Percentiles rank a stretch among this genome's conserved stretches.
These are phyloP conservation scores for Fusarium euwallaceae DNA, from an alignment of 2,329 filamentous ascomycete genomes.

Conservation along the genomic window DNA sequence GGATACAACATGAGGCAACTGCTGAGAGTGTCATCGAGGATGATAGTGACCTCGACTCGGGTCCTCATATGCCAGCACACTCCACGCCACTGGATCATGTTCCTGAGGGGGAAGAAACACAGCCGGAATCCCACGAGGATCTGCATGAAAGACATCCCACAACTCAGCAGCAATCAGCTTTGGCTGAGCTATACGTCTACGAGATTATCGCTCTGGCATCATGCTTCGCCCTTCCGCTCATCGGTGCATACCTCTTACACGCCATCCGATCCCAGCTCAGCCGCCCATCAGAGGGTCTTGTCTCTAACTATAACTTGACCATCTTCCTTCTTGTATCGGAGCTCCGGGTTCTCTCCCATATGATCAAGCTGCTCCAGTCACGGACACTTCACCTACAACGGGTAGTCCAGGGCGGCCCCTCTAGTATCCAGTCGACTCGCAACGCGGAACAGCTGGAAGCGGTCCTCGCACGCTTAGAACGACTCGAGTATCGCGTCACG, in stretches of 20 bases:
- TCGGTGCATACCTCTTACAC: constrained; percentile 89
- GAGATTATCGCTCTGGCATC: constrained; percentile 80
- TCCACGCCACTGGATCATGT: constrained; percentile 56
- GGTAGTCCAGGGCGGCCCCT: constrained; percentile 70
- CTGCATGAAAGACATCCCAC: constrained; percentile 23
- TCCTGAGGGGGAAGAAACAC: constrained; percentile 54
- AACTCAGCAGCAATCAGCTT: constrained; percentile 55
- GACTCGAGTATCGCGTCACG: constrained; percentile 70
- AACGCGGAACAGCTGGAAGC: constrained; percentile 63
- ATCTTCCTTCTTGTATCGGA: constrained; percentile 92
- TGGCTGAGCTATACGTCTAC: constrained; percentile 77
- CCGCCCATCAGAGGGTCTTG: constrained; percentile 84
- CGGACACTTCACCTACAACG: constrained; percentile 87
- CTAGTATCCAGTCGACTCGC: constrained; percentile 47
- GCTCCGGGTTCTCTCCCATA: constrained; percentile 83
- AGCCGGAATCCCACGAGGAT: constrained; percentile 36
- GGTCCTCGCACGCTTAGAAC: constrained; percentile 75
- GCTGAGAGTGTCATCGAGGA: constrained; percentile 58
- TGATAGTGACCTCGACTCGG: constrained; percentile 59
- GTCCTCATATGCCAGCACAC: constrained; percentile 30
- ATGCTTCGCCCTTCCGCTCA: constrained; percentile 82
- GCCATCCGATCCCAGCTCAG: constrained; percentile 84
- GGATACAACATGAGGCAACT: constrained; percentile 63
- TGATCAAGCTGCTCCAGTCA: constrained; percentile 83
- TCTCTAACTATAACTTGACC: constrained; percentile 93